Conservation (phyloP, 148 eudicot species). For the Vaccinium corymbosum region DNA sequence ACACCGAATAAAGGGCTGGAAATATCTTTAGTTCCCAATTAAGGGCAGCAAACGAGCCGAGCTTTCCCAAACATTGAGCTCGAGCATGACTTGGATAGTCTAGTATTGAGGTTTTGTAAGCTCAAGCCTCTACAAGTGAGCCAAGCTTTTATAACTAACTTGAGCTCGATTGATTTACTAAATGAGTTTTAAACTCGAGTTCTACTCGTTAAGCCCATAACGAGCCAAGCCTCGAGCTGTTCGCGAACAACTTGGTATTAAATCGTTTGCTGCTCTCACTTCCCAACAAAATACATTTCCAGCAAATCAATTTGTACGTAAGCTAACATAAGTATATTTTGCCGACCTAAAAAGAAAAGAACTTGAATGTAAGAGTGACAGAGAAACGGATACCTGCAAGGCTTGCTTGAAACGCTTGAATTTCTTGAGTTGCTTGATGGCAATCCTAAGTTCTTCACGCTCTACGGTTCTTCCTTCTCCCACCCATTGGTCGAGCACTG, state of each 20-base stretch:
- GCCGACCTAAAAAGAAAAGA: too few species aligned
- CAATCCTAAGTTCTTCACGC: constrained; percentile 10
- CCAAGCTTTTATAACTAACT: neutral
- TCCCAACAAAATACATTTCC: neutral
- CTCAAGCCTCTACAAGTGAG: too few species aligned
- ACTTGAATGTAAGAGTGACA: neutral
- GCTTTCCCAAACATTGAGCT: neutral
- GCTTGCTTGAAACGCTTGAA: constrained; percentile 36
- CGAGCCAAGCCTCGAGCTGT: neutral
- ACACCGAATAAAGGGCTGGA: neutral
- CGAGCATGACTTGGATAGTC: too few species aligned
- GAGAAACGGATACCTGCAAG: constrained; percentile 30
- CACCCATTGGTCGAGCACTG: constrained; percentile 40
- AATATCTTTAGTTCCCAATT: neutral
- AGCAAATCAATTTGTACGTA: neutral
- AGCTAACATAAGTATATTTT: neutral
- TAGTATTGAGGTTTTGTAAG: too few species aligned
- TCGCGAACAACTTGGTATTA: neutral
- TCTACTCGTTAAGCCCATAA: too few species aligned
- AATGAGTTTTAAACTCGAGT: neutral
- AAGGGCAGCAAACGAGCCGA: neutral
- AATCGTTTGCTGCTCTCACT: neutral
- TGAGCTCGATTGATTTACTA: neutral
- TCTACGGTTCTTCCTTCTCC: constrained; percentile 26
- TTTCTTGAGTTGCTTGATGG: constrained; percentile 26